Conservation (phyloP, 495 filamentous ascomycete genomes). For the Astrocystis sublimbata region DNA sequence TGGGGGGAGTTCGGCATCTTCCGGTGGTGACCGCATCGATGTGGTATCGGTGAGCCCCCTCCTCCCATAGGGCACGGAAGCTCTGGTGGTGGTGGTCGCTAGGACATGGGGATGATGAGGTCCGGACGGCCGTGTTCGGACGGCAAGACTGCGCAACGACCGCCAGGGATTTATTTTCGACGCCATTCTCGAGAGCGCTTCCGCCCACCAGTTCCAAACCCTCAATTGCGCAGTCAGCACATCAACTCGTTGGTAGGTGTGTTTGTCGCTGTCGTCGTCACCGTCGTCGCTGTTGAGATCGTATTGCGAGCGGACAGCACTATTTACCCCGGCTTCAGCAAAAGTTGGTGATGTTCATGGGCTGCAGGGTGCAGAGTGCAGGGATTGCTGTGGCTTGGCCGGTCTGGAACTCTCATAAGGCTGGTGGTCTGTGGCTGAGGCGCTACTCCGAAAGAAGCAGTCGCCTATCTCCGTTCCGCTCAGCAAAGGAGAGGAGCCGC, state of each 20-base stretch:
- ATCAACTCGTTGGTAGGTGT: background rate
- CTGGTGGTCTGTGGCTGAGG: background rate
- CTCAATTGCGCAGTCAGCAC: background rate
- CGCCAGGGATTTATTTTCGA: conserved; percentile 50
- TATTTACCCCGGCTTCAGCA: conserved; percentile 2
- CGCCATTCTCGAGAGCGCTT: conserved; percentile 44
- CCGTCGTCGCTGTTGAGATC: background rate
- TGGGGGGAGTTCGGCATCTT: background rate
- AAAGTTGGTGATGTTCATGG: background rate
- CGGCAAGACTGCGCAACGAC: conserved; percentile 45
- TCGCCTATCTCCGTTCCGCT: background rate
- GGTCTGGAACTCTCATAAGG: background rate
- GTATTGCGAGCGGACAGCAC: background rate
- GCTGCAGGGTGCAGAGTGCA: conserved; percentile 1
- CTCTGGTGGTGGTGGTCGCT: background rate
- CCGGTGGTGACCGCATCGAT: background rate
- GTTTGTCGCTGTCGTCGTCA: background rate
- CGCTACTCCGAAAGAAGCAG: background rate
- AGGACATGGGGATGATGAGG: conserved; percentile 3
- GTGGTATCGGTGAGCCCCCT: background rate
- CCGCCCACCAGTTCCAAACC: conserved; percentile 16
- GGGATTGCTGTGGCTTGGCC: background rate
- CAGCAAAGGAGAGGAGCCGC: background rate
- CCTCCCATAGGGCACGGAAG: background rate
- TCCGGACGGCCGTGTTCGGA: conserved; percentile 40